Evolutionary conservation across 768 basidiomycete species (phyloP).

Genomic region (Kondoa malvinella): DNA sequence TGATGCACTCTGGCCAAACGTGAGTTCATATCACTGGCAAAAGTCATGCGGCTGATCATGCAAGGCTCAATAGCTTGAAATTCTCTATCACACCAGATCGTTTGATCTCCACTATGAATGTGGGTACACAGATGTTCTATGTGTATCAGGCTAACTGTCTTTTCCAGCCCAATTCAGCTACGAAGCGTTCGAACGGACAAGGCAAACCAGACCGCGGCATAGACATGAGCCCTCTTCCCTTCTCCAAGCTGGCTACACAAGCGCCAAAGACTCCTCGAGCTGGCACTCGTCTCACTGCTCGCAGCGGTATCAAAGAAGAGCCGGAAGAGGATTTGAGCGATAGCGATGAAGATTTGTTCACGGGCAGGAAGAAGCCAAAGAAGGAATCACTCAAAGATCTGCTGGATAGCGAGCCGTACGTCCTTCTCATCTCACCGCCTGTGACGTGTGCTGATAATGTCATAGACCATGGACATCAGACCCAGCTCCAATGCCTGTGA

Average conservation of each 20-base stretch:
- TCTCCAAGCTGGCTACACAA: background rate
- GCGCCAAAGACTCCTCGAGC: background rate
- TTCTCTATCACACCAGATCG: constrained; percentile 3
- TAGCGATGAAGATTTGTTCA: background rate
- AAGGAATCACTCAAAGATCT: constrained; percentile 1
- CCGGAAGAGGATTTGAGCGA: background rate
- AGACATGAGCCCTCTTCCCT: background rate
- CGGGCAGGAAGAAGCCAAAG: background rate
- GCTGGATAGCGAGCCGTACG: background rate
- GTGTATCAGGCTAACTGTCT: background rate
- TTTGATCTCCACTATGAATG: background rate
- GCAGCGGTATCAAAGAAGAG: background rate
- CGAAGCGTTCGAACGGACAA: background rate
- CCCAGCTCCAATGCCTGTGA: background rate
- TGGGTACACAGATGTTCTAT: background rate
- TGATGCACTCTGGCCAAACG: background rate
- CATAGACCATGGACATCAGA: background rate
- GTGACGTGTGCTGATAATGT: background rate
- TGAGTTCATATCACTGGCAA: background rate
- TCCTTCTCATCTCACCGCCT: no score
- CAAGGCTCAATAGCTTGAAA: background rate
- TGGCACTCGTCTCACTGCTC: background rate
- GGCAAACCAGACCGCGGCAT: background rate
- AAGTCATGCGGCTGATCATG: background rate
- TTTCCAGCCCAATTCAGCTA: background rate